A percentile compares a stretch with the other conserved stretches of the same genome.
phyloP scores from a whole-genome alignment of 192 early-diverging fungal genomes.

The Gaertneriomyces semiglobifer region DNA sequence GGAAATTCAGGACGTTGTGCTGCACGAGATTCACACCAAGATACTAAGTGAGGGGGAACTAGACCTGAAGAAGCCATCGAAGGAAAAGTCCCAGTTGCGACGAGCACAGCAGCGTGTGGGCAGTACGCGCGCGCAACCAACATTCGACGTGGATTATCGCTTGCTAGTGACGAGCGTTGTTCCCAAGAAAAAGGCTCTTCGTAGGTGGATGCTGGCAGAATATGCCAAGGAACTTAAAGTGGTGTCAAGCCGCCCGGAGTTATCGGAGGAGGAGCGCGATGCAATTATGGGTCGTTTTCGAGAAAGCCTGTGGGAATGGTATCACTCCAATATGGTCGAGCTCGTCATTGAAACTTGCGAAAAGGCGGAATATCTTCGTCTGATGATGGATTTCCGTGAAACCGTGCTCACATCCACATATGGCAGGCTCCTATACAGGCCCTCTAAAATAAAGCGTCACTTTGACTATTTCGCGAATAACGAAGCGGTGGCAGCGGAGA shows the following conservation, averaged over 20 bases:
- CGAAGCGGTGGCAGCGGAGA: constrained; percentile 24
- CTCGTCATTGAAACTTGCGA: constrained; percentile 48
- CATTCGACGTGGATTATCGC: constrained; percentile 43
- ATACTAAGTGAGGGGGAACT: constrained; percentile 32
- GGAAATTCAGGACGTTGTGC: constrained; percentile 37
- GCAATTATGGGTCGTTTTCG: constrained; percentile 20
- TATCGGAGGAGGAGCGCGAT: constrained; percentile 32
- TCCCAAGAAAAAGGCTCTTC: constrained; percentile 44
- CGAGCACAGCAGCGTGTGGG: background rate
- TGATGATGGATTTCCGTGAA: constrained; percentile 36
- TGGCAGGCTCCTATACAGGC: constrained; percentile 40
- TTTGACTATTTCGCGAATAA: constrained; percentile 43
- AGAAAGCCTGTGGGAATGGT: constrained; percentile 46
- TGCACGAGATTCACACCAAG: constrained; percentile 37
- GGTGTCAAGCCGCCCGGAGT: constrained; percentile 12
- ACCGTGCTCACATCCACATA: constrained; percentile 24
- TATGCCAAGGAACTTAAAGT: constrained; percentile 38
- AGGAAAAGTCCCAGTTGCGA: background rate
- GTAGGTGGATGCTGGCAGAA: constrained; percentile 46
- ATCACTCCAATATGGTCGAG: constrained; percentile 45
- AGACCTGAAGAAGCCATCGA: constrained; percentile 28
- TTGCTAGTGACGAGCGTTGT: constrained; percentile 38
- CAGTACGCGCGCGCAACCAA: constrained; percentile 20
- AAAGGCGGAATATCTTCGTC: constrained; percentile 43
- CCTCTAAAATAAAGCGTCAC: constrained; percentile 35